Base-by-base conservation (phyloP, 2,329 filamentous ascomycete genomes). In the Dactylellina drechsleri region DNA sequence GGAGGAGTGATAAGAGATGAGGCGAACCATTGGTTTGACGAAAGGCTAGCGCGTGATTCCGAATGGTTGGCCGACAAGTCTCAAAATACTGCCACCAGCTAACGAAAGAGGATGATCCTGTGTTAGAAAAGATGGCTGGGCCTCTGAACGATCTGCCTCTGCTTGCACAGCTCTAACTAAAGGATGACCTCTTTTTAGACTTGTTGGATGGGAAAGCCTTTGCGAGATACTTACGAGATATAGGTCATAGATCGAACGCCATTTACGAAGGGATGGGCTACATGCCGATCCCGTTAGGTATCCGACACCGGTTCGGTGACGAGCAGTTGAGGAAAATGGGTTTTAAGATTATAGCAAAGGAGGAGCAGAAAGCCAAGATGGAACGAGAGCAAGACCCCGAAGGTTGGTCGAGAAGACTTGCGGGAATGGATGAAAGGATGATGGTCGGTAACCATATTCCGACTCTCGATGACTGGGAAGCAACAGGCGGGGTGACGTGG, bases 281-380 rank as follows among this genome's bases (percentile, higher is more conserved):
- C 13, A 49, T 70, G 50, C 57, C 66, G 16, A 16, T 70, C n/a
- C 66, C 66, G 18, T 31, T 50, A 15, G 58, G 43, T 3, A 16
- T 62, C 47, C 16, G 58, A 13, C 47, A 57, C 8, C 40, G 50
- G 16, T 62, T 49, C 15, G 18, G 5, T 3, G 58, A 50, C 12
- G 3, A 50, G 12, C 26, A 50, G 15, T 18, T 57, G 31, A 57
- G 7, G 1, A 31, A 43, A 18, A 26, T 56, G 2, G 66, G 66
- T 1, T 62, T 57, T 12, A 50, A 41, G 2, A 8, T 62, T 8
- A 2, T 40, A 8, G 23, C 57, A 2, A 18, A 36, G 6, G 57
- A 62, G n/a, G 66, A 70, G 50, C 5, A 26, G 4, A 49, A n/a
- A 26, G 20, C 16, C 18, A 45, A 62, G n/a, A 18, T 26, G 8